A percentile compares a stretch with the other conserved stretches of the same genome.
Evolutionary conservation across 768 basidiomycete species (phyloP).

Genomic region (Pisolithus orientalis): DNA sequence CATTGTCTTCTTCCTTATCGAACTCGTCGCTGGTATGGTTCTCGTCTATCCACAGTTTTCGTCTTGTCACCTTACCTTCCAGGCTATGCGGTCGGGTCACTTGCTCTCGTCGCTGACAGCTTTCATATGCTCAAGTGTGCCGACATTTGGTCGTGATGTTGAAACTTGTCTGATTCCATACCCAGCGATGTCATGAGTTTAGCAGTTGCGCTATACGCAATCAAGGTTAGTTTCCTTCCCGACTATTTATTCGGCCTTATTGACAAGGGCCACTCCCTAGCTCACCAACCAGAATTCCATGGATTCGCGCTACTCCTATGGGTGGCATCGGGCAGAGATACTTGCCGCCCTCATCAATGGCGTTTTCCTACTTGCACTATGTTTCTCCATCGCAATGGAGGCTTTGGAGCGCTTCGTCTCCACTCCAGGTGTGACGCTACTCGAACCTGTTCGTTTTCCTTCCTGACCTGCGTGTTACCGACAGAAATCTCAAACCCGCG

Average conservation of each 20-base stretch:
- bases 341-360: constrained; percentile 94
- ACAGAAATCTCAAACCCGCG: constrained; percentile 85
- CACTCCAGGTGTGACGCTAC: constrained; percentile 52
- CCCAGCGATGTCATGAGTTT: constrained; percentile 93
- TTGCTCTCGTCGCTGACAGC: constrained; percentile 92
- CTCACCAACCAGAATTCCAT: constrained; percentile 53
- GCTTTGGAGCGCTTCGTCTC: constrained; percentile 87
- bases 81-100: constrained; percentile 95
- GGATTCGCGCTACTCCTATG: constrained; percentile 86
- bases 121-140: constrained; percentile 98
- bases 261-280: constrained; percentile 31
- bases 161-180: constrained; percentile 8
- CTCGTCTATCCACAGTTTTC: constrained; percentile 6
- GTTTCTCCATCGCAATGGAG: constrained; percentile 92
- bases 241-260: constrained; percentile 2
- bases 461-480: neutral
- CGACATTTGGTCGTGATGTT: neutral
- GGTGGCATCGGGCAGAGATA: constrained; percentile 98
- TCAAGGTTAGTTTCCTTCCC: constrained; percentile 46
- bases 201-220: constrained; percentile 91
- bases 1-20: constrained; percentile 78
- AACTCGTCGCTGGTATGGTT: constrained; percentile 67
- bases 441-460: constrained; percentile 4
- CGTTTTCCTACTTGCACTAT: constrained; percentile 92
- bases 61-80: constrained; percentile 5